These are phyloP conservation scores for Mycena amicta DNA, from an alignment of 768 basidiomycete genomes.

Conservation along the genomic window DNA sequence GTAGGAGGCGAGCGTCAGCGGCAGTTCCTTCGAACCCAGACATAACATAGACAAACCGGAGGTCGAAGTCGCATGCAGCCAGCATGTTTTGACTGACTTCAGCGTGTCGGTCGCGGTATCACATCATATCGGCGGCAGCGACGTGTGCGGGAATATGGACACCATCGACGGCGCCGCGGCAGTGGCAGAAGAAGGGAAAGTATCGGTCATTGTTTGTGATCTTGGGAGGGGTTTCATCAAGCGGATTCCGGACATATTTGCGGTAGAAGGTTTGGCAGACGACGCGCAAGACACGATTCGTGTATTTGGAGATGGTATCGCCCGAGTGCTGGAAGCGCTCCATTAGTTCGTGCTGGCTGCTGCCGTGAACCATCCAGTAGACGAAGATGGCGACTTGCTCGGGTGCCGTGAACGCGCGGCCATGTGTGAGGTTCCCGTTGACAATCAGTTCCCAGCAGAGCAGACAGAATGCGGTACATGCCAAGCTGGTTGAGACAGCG, in stretches of 20 bases:
- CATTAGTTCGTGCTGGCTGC: slow-evolving; percentile 12
- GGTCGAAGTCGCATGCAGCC: slow-evolving; percentile 31
- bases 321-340: slow-evolving; percentile 10
- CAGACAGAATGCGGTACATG: slow-evolving; percentile 6
- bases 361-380: slow-evolving; percentile 9
- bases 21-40: slow-evolving; percentile 28
- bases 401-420: slow-evolving; percentile 2
- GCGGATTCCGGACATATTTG: slow-evolving; percentile 4
- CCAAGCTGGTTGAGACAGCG: slow-evolving; percentile 16
- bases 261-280: slow-evolving; percentile 1
- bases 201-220: slow-evolving; percentile 27
- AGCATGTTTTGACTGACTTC: slow-evolving; percentile 35
- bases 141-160: slow-evolving; percentile 23
- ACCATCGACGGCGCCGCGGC: slow-evolving; percentile 30
- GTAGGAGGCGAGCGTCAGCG: slow-evolving; percentile 19
- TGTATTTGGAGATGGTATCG: slow-evolving; percentile 1
- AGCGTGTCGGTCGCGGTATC: slow-evolving; percentile 23
- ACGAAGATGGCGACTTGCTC: slow-evolving; percentile 19
- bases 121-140: slow-evolving; percentile 4
- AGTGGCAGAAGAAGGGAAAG: slow-evolving; percentile 29
- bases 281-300: not conserved
- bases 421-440: not conserved
- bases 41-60: slow-evolving; percentile 34
- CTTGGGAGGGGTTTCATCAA: slow-evolving; percentile 10
- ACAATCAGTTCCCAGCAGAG: slow-evolving; percentile 1